phyloP scores from a whole-genome alignment of 306 rosid genomes.

The Medicago truncatula region MtrunA17r5.0-ANR NC_053045.1:55794501-55795000 shows the following conservation, averaged over 20 bases:
- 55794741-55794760: conserved; percentile 90
- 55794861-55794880: not conserved
- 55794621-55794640: conserved; percentile 31
- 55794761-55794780: conserved; percentile 96
- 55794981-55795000: conserved; percentile 66
- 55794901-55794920: conserved; percentile 1
- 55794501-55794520: not conserved
- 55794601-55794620: conserved; percentile 37
- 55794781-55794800: conserved; percentile 75
- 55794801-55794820: conserved; percentile 73
- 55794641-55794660: conserved; percentile 13
- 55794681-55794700: conserved; percentile 18
- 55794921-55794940: conserved; percentile 78
- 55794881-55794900: not conserved
- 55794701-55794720: conserved; percentile 31
- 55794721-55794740: conserved; percentile 62
- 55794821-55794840: not conserved
- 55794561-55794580: not conserved
- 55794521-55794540: not conserved
- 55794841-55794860: conserved; percentile 10
- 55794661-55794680: conserved; percentile 18
- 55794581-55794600: conserved; percentile 13
- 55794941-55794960: conserved; percentile 81
- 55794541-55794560: not conserved
- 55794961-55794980: conserved; percentile 84